Base-by-base conservation (phyloP, 179 eudicot species). In the Camellia oleifera region DNA sequence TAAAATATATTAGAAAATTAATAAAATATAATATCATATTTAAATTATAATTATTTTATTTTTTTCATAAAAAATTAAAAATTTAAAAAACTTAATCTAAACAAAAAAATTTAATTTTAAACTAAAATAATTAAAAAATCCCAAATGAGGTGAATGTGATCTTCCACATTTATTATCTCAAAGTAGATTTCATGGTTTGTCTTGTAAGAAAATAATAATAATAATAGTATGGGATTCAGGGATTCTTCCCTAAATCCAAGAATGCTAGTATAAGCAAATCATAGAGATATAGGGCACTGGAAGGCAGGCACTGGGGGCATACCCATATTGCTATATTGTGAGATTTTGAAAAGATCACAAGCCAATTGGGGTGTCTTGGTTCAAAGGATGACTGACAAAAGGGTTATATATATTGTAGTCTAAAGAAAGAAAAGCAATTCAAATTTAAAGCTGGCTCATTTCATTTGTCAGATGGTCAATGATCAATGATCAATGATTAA, bases 201-300 rank as follows among this genome's bases (percentile, higher is more conserved):
- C 10, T 26, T 12, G 45, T 53, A 26, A 62, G 75, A 17, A 54
- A 72, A 12, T 13, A 72, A 18, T 40, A 18, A 26, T 32, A 32
- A 32, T 32, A 32, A 32, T 32, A 32, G 40, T 32, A 32, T 32
- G 40, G 40, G 61, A 72, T 72, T 54, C 53, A 60, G 40, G n/a
- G 52, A 6, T 60, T 40, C 77, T 40, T 32, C 68, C 67, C 68
- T 15, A 75, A 75, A 3, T 75, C 52, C 66, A 75, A 75, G 68
- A 56, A 60, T 15, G 76, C 58, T 72, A 32, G 40, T 32, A 7
- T 8, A 52, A 72, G 44, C 45, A 58, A 50, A 75, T 75, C 67
- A 75, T 42, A 50, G 26, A 5, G 69, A 10, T 4, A n/a, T 32
- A 32, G 40, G 40, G 40, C 40, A 32, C 40, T 1, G 40, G 40